These are phyloP conservation scores for Discostella stelligera DNA, from an alignment of 352 stramenopile species.

Conservation along the genomic window DNA sequence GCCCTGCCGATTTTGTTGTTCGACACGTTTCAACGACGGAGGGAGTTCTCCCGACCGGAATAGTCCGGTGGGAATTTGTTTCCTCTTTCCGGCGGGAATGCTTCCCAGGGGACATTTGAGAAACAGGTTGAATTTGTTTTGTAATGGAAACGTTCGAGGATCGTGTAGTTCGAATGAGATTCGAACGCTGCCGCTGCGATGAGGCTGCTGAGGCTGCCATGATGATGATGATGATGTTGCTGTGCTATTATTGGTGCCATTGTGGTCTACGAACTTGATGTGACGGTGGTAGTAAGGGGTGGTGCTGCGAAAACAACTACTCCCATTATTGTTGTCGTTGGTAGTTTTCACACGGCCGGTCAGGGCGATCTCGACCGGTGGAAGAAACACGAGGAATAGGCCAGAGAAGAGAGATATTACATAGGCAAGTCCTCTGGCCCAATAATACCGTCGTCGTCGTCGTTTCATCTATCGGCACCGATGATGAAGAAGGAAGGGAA, in stretches of 20 bases:
- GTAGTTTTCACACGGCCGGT: background rate
- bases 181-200: background rate
- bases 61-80: background rate
- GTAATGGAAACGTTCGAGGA: constrained; percentile 16
- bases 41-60: constrained; percentile 21
- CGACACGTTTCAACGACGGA: background rate
- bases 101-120: constrained; percentile 6
- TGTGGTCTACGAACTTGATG: background rate
- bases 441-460: background rate
- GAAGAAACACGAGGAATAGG: background rate
- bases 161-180: constrained; percentile 34
- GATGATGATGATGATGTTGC: background rate
- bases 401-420: background rate
- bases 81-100: background rate
- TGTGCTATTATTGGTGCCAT: background rate
- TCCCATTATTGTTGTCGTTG: background rate
- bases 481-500: background rate
- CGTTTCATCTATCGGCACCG: background rate
- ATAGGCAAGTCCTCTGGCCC: background rate
- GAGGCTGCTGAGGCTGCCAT: background rate
- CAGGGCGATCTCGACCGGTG: background rate
- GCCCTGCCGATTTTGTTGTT: background rate
- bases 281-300: constrained; percentile 5
- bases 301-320: background rate
- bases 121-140: constrained; percentile 22